phyloP scores from a whole-genome alignment of 2,329 filamentous ascomycete genomes.

The Pestalotiopsis sp. region DNA sequence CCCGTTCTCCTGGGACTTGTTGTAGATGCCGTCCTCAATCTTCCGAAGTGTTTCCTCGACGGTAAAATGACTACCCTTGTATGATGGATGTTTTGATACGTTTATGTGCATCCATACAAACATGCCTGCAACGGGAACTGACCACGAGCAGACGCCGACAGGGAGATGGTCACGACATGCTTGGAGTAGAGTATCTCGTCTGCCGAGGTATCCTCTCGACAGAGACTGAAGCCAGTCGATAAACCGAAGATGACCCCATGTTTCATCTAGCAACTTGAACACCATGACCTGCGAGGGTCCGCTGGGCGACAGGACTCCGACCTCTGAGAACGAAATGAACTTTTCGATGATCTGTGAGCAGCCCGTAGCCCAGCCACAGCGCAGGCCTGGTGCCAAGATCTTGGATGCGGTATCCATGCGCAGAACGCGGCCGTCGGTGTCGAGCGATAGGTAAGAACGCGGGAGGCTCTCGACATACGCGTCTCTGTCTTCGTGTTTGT shows the following conservation, averaged over 20 bases:
- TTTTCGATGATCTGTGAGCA: constrained; percentile 26
- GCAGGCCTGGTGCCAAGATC: constrained; percentile 32
- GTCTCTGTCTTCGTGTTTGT: constrained; percentile 16
- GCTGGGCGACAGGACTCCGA: constrained; percentile 22
- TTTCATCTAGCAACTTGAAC: constrained; percentile 31
- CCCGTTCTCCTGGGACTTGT: constrained; percentile 16
- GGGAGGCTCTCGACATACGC: constrained; percentile 16
- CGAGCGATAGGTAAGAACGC: constrained; percentile 35
- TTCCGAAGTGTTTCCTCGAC: constrained; percentile 18
- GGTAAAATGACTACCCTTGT: accelerated
- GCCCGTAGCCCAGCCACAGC: constrained; percentile 33
- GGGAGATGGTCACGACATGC: neutral
- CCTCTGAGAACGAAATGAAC: constrained; percentile 27
- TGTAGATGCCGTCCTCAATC: constrained; percentile 26
- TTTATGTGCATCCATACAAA: neutral
- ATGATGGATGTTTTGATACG: neutral
- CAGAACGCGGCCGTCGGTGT: constrained; percentile 32
- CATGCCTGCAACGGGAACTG: neutral
- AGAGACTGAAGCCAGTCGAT: constrained; percentile 28
- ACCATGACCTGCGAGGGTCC: constrained; percentile 32
- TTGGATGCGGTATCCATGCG: constrained; percentile 34
- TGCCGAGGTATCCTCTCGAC: constrained; percentile 27
- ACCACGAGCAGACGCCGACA: neutral
- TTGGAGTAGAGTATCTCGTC: neutral
- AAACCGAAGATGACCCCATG: constrained; percentile 33